A percentile compares a stretch with the other conserved stretches of the same genome.
These are phyloP conservation scores for Tillandsia fasciculata DNA, from an alignment of 176 grass and related monocot genomes.

Conservation along the genomic window DNA sequence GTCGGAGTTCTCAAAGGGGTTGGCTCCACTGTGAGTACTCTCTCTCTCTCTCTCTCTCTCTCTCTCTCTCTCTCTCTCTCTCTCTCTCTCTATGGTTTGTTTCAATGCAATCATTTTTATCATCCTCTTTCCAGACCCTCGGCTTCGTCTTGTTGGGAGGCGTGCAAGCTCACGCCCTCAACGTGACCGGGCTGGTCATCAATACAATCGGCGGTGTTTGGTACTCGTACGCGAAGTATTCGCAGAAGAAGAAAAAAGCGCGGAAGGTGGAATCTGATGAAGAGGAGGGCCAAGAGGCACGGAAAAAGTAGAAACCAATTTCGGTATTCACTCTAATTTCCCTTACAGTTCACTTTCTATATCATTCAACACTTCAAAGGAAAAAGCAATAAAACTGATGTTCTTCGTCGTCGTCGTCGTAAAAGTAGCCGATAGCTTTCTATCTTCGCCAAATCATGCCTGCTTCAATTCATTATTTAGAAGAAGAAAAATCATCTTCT, in stretches of 20 bases:
- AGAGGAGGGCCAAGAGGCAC: constrained; percentile 50
- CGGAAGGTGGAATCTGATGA: constrained; percentile 44
- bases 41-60: not conserved
- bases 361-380: too few species aligned
- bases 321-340: not conserved
- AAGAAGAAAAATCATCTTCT: too few species aligned
- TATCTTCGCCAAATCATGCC: too few species aligned
- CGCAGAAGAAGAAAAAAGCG: constrained; percentile 57
- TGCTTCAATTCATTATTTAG: too few species aligned
- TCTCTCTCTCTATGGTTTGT: not conserved
- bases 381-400: too few species aligned
- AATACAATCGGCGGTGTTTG: constrained; percentile 84
- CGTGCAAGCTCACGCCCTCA: constrained; percentile 64
- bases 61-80: not conserved
- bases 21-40: constrained; percentile 57
- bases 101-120: not conserved
- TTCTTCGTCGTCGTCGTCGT: too few species aligned
- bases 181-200: constrained; percentile 73
- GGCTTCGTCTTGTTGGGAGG: constrained; percentile 93
- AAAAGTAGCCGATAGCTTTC: too few species aligned
- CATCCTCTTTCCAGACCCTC: constrained; percentile 46
- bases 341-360: not conserved
- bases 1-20: constrained; percentile 97
- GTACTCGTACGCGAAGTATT: constrained; percentile 87
- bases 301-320: constrained; percentile 14